Evolutionary conservation across 2,329 filamentous ascomycete genomes (phyloP), one percentile per base, ranked within the genome.

Genomic region (Colletotrichum tropicale): DNA sequence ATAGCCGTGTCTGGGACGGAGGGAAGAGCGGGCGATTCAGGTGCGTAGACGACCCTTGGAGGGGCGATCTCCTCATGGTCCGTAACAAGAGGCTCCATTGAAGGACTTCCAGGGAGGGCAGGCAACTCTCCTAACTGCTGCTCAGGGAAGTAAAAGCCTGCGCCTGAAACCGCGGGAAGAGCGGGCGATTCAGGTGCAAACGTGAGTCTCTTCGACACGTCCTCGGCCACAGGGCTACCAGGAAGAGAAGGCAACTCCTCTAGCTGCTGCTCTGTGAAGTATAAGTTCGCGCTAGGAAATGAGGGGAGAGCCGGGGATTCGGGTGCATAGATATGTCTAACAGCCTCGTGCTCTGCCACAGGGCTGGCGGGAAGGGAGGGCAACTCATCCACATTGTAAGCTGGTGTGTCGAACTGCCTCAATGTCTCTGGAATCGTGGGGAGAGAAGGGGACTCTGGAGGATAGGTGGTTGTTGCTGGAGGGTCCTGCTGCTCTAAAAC

Each of bases 51-150:
- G 30, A 38, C 5, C 15, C n/a, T 21, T 16, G 61, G 6, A 15
- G 36, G 24, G 9, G 43, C 18, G 8, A 32, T 21, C 4, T 30
- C 48, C 43, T 52, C 43, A 21, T 10, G n/a, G 43, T 52, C 43
- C n/a, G 43, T 52, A 21, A 24, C n/a, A 13, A 21, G 12, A 8
- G 79, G 74, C 13, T 78, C 56, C 8, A 26, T n/a, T 64, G 24
- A 34, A 36, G 34, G 78, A 69, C 64, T 76, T 66, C 28, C 70
- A n/a, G 18, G 73, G 21, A 75, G 81, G 26, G 65, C 56, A 24
- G 75, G 76, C 28, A 78, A 32, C 24, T 77, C 56, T 18, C 48
- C 66, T 18, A 74, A 24, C 18, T 71, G 56, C 18, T 62, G 28
- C 21, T 70, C 64, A 6, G 58, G 38, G 26, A 52, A 18, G 10